These are phyloP conservation scores for Mollisia scopiformis DNA, from an alignment of 2,329 filamentous ascomycete species.

Conservation along the genomic window DNA sequence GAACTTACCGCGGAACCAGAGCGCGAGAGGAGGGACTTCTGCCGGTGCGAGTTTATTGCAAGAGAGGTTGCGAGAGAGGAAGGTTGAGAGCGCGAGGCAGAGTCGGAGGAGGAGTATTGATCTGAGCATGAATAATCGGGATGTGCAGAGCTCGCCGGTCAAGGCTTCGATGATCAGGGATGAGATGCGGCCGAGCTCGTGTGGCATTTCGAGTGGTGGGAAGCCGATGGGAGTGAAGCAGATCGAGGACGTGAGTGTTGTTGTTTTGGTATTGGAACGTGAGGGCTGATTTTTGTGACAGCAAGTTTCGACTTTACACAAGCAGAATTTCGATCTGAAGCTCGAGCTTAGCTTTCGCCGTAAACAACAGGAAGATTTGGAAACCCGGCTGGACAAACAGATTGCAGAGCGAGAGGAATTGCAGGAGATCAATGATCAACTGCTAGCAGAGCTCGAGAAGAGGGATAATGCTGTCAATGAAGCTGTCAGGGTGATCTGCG, in stretches of 20 bases:
- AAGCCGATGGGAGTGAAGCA: conserved; percentile 67
- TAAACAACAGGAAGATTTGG: conserved; percentile 62
- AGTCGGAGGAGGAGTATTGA: conserved; percentile 29
- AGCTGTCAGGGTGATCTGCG: conserved; percentile 70
- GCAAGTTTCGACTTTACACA: conserved; percentile 69
- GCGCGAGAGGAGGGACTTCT: background rate
- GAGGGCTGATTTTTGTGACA: conserved; percentile 35
- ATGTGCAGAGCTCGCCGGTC: conserved; percentile 35
- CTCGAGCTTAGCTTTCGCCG: conserved; percentile 72
- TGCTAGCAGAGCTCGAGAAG: conserved; percentile 65
- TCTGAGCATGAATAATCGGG: conserved; percentile 18
- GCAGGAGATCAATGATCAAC: conserved; percentile 59
- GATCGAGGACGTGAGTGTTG: conserved; percentile 61
- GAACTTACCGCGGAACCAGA: conserved; percentile 15
- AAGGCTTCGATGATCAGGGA: conserved; percentile 23
- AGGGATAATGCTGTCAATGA: conserved; percentile 73
- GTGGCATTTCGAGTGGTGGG: conserved; percentile 30
- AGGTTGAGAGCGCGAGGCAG: conserved; percentile 33
- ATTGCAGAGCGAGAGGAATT: conserved; percentile 49
- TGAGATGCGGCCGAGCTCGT: conserved; percentile 35
- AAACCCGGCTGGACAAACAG: conserved; percentile 54
- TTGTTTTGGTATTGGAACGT: background rate
- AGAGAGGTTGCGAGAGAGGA: conserved; percentile 38
- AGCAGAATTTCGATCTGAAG: conserved; percentile 79
- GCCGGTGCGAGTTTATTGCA: conserved; percentile 35